phyloP scores from a whole-genome alignment of 441 rosid species.

The Lepidium campestre region DNA sequence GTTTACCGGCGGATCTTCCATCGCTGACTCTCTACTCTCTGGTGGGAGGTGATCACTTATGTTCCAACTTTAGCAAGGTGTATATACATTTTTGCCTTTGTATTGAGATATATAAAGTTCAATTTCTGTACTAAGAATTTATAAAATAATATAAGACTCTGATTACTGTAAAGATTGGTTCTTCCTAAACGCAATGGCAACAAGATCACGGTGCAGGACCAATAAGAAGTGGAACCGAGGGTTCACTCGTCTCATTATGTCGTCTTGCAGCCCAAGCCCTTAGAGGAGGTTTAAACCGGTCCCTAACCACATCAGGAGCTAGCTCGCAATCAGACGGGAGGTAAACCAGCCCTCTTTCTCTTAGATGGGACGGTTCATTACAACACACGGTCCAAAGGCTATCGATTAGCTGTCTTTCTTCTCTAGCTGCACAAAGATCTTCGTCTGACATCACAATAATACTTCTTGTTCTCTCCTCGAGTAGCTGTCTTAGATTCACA shows the following conservation, averaged over 20 bases:
- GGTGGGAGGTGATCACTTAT: conserved; percentile 21
- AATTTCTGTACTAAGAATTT: not conserved
- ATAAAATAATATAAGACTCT: not conserved
- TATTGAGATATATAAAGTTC: not conserved
- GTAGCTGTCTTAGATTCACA: conserved; percentile 53
- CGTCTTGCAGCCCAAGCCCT: conserved; percentile 56
- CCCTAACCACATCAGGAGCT: conserved; percentile 65
- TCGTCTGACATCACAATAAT: conserved; percentile 55
- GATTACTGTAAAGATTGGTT: not conserved
- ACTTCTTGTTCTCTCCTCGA: conserved; percentile 52
- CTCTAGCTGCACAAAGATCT: conserved; percentile 67
- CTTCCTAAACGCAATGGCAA: not conserved
- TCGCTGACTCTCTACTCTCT: conserved; percentile 28
- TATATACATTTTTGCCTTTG: conserved; percentile 17
- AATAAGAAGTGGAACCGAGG: conserved; percentile 41
- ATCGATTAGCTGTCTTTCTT: conserved; percentile 73
- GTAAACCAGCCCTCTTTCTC: conserved; percentile 58
- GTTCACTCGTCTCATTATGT: conserved; percentile 29
- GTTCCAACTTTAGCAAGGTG: conserved; percentile 1
- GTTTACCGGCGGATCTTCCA: conserved; percentile 25
- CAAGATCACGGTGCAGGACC: conserved; percentile 29
- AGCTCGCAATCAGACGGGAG: conserved; percentile 64
- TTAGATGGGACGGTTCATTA: conserved; percentile 56
- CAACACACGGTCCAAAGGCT: conserved; percentile 60
- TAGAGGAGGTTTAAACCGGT: conserved; percentile 69